phyloP scores from a whole-genome alignment of 257 asterid genomes.

The Dorcoceras hygrometricum region DNA sequence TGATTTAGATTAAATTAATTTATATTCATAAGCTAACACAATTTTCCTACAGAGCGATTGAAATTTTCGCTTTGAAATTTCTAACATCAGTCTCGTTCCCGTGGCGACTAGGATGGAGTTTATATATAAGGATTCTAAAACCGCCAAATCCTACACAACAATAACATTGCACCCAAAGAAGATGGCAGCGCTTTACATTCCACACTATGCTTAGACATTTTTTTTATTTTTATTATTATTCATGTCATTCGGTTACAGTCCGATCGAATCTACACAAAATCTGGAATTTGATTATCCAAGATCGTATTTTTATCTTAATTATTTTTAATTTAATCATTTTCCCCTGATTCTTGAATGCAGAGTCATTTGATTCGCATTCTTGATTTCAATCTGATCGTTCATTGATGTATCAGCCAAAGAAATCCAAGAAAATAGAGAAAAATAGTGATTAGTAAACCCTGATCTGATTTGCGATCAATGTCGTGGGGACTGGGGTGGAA shows the following conservation, averaged over 20 bases:
- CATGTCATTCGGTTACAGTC: not conserved
- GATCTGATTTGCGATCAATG: conserved; percentile 54
- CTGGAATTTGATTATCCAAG: conserved; percentile 9
- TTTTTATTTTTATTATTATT: not conserved
- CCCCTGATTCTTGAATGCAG: conserved; percentile 28
- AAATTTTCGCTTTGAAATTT: not conserved
- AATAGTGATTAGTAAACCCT: conserved; percentile 8
- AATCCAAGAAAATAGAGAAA: conserved; percentile 10
- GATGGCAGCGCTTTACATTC: conserved; percentile 14
- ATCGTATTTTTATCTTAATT: not conserved
- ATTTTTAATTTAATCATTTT: conserved; percentile 1
- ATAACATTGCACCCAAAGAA: conserved; percentile 26
- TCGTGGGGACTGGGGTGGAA: conserved; percentile 99
- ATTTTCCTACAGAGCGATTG: too few species aligned
- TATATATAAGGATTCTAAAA: conserved; percentile 12
- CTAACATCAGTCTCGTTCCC: conserved; percentile 16
- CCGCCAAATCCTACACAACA: conserved; percentile 29
- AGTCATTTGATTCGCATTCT: conserved; percentile 25
- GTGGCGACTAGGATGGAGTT: conserved; percentile 9
- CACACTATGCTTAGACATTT: not conserved
- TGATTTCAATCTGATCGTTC: conserved; percentile 27
- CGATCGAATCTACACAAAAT: not conserved
- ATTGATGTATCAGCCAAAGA: conserved; percentile 5
- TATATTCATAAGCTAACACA: too few species aligned
- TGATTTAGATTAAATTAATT: too few species aligned